Evolutionary conservation across 2,329 filamentous ascomycete species (phyloP).

Genomic region (Microsporum canis): DNA sequence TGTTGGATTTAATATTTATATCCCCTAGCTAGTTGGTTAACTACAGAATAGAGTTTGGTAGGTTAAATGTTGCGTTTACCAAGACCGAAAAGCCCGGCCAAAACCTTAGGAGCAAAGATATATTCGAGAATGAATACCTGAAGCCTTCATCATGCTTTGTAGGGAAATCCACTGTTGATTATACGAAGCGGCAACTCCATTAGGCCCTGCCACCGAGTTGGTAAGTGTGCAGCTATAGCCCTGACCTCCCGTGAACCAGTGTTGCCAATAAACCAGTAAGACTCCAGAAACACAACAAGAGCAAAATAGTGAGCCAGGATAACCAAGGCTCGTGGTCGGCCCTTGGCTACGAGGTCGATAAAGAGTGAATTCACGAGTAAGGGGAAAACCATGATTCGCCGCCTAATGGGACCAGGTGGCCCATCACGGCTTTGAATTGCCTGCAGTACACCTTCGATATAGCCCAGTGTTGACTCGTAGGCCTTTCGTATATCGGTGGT

Average conservation of each 20-base stretch:
- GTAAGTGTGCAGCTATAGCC: background rate
- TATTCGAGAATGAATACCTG: background rate
- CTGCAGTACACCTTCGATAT: background rate
- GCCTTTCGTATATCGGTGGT: background rate
- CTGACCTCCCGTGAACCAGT: background rate
- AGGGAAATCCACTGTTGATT: background rate
- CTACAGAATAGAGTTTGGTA: no score
- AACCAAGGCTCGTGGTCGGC: background rate
- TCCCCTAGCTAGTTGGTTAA: no score
- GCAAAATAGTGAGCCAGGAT: background rate
- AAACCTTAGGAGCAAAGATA: no score
- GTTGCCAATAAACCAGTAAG: conserved; percentile 2
- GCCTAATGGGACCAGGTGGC: background rate
- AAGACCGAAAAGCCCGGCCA: no score
- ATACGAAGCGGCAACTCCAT: background rate
- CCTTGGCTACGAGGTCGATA: background rate
- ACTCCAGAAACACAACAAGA: background rate
- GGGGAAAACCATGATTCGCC: conserved; percentile 1
- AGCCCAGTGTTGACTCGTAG: background rate
- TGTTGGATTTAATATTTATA: no score
- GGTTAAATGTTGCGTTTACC: no score
- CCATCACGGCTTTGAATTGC: background rate
- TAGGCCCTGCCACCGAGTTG: background rate
- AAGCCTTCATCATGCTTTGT: background rate
- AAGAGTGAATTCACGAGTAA: background rate